phyloP scores from a whole-genome alignment of 2,329 filamentous ascomycete species.

The Hypoxylon sp. region DNA sequence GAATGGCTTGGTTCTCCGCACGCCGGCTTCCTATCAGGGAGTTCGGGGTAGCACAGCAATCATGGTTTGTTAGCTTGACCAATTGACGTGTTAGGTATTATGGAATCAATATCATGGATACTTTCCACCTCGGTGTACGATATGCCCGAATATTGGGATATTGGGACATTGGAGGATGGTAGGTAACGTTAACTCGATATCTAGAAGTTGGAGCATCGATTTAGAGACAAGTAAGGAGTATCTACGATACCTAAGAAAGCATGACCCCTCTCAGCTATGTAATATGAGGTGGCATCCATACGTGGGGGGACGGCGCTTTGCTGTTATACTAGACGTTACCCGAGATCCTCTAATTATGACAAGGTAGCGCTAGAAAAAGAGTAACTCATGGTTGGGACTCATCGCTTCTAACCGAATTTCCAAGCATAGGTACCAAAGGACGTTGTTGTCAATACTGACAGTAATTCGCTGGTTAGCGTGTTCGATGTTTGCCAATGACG shows the following conservation, averaged over 20 bases:
- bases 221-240: background rate
- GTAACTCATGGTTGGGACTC: background rate
- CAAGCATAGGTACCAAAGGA: background rate
- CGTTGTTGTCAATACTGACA: background rate
- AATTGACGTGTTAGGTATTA: background rate
- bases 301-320: background rate
- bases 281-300: background rate
- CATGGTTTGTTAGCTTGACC: constrained; percentile 6
- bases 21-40: constrained; percentile 8
- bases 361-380: background rate
- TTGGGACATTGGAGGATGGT: background rate
- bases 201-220: background rate
- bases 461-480: background rate
- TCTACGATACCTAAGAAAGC: background rate
- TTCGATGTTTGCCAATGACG: background rate
- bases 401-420: background rate
- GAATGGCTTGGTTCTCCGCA: constrained; percentile 16
- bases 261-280: background rate
- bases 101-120: constrained; percentile 1
- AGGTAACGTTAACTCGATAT: background rate
- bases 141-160: background rate
- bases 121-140: constrained; percentile 5
- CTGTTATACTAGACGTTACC: constrained; percentile 1
- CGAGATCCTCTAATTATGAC: background rate
- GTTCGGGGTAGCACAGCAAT: constrained; percentile 11